A percentile compares a stretch with the other conserved stretches of the same genome.
Conservation (phyloP, 495 filamentous ascomycete genomes). For the Neurospora sp. region DNA sequence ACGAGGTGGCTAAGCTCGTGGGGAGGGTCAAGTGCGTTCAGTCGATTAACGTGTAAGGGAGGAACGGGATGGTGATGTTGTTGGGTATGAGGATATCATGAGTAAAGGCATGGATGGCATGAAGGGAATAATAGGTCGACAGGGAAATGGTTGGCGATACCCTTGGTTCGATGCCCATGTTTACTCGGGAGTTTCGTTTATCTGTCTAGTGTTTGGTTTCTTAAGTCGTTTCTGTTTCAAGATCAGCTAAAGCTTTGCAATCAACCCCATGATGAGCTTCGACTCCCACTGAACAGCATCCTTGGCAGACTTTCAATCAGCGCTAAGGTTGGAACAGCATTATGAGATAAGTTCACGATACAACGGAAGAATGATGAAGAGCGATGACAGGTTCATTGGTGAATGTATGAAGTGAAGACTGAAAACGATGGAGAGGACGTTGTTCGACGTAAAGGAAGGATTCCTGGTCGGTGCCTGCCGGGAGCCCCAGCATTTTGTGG, state of each 20-base stretch:
- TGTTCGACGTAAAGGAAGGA: neutral
- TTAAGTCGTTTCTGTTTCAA: neutral
- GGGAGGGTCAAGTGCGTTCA: neutral
- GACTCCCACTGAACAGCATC: neutral
- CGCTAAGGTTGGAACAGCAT: no score
- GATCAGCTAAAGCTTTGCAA: neutral
- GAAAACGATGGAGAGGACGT: neutral
- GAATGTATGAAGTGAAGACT: neutral
- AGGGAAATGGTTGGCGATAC: neutral
- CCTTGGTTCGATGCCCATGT: neutral
- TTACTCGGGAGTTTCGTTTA: neutral
- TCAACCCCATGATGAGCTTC: neutral
- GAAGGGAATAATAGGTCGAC: neutral
- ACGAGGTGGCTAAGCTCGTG: neutral
- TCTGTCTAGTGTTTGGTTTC: no score
- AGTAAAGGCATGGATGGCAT: neutral
- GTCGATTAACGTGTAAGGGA: neutral
- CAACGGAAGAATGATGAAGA: neutral
- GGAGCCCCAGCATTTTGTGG: neutral
- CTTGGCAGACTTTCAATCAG: neutral
- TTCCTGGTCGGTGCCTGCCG: neutral
- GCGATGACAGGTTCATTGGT: neutral
- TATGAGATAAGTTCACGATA: neutral
- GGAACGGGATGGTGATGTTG: neutral
- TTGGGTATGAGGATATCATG: neutral